Base-by-base conservation (phyloP, 148 eudicot genomes). In the Pouteria glomerata region DNA sequence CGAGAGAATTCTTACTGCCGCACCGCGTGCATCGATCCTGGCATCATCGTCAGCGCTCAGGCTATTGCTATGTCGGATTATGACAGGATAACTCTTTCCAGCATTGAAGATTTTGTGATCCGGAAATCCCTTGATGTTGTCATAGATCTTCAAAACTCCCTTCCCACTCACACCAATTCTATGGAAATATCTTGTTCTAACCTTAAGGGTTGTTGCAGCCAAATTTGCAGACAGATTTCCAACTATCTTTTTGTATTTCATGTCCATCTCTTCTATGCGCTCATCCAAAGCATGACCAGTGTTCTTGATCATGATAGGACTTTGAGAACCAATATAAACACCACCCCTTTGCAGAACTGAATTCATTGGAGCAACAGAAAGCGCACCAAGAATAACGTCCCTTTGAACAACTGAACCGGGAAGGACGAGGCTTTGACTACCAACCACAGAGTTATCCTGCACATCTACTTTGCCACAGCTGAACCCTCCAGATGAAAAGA, bases 21-120 rank as follows among this genome's bases (percentile, higher is more conserved):
- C 85, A 19, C 88, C 88, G 11, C 88, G 77, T 24, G 88, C 78
- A 71, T 85, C 88, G 4, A 82, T 66, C 37, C 88, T 82, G 47
- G 88, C 88, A 77, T 85, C 88, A 73, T 85, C 88, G 70, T 85
- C 88, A 0, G 88, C 79, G 50, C 88, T 85, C 66, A 85, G 75
- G 70, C 88, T 77, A 69, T 85, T 85, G 61, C 85, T 85, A 45
- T 85, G 88, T 8, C 88, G 72, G 8, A 85, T 63, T 4, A 82
- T 73, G 48, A 85, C 48, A 14, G 83, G 84, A 41, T 79, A 85
- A 15, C 39, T 77, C 44, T 85, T 80, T 37, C 88, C 85, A 13
- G 62, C 59, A 31, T 19, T 6, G 77, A 85, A 85, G 16, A 85
- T 82, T 21, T 82, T 80, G 71, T 85, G 88, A 55, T 77, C 58